Base-by-base conservation (phyloP, 805 yeast species). In the Yarrowia yakushimensis region DNA sequence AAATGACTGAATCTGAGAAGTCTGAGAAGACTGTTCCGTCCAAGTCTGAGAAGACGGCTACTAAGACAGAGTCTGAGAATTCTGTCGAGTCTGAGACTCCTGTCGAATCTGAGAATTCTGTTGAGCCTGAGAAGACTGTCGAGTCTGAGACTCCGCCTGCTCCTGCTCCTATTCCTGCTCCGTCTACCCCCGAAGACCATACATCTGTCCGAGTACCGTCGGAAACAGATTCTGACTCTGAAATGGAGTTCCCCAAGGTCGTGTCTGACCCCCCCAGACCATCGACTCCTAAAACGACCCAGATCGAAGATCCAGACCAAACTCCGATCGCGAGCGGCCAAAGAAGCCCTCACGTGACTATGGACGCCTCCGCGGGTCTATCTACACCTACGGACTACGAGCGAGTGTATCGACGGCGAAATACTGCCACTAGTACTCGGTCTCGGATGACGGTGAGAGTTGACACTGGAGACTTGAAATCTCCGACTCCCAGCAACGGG, bases 201-300 rank as follows among this genome's bases (percentile, higher is more conserved):
- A n/a, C n/a, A n/a, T n/a, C n/a, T n/a, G n/a, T n/a, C n/a, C n/a
- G n/a, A n/a, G n/a, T n/a, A n/a, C n/a, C n/a, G n/a, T n/a, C n/a
- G n/a, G n/a, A n/a, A n/a, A n/a, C n/a, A n/a, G n/a, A n/a, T 11
- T 39, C 54, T 7, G 54, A 46, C 9, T 30, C 54, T 4, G 55
- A 48, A 31, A 23, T 48, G 30, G 55, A 48, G 39, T 48, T 48
- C n/a, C 55, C 55, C 28, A 48, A 48, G 27, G 39, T 48, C 23
- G 43, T 42, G 3, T n/a, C 33, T 15, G 12, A 17, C 3, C 15
- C 50, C 3, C 25, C 11, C 0, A 28, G 36, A 6, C 52, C 52
- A 1, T 48, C 55, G 7, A 48, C 55, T n/a, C 39, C 55, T 15
- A 2, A 17, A 4, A 8, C 45, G 15, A 31, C 39, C 4, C n/a